A percentile compares a stretch with the other conserved stretches of the same genome.
These are phyloP conservation scores for Basipetospora chlamydospora DNA, from an alignment of 2,329 filamentous ascomycete genomes.

Conservation along the genomic window DNA sequence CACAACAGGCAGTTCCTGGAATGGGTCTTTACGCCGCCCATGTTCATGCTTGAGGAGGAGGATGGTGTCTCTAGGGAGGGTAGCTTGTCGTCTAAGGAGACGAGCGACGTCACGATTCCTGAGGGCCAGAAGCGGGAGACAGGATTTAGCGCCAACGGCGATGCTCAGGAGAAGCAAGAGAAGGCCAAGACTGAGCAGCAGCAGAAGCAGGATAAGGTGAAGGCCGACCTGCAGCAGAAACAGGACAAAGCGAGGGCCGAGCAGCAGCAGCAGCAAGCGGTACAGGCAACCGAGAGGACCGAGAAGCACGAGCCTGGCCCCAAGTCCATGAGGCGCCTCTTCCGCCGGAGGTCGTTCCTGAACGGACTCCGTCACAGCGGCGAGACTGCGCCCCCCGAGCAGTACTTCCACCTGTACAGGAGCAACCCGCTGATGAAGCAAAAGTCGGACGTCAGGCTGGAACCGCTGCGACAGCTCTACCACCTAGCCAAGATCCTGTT, in stretches of 20 bases:
- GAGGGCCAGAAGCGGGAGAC: slow-evolving; percentile 21
- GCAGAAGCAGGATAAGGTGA: slow-evolving; percentile 6
- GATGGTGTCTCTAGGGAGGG: slow-evolving; percentile 30
- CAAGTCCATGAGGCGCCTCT: slow-evolving; percentile 32
- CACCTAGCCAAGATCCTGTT: slow-evolving; percentile 88
- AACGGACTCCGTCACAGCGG: slow-evolving; percentile 32
- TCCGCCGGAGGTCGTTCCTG: slow-evolving; percentile 46
- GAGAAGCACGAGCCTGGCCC: background rate
- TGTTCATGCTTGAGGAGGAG: slow-evolving; percentile 62
- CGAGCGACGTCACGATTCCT: slow-evolving; percentile 19
- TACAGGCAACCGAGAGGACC: background rate
- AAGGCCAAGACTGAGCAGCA: too few species aligned
- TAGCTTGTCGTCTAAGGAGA: slow-evolving; percentile 24
- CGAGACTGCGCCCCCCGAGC: slow-evolving; percentile 44
- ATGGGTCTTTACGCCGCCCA: slow-evolving; percentile 88
- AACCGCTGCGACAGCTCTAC: slow-evolving; percentile 84
- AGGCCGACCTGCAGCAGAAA: too few species aligned
- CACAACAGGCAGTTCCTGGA: slow-evolving; percentile 95
- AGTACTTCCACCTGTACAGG: slow-evolving; percentile 85
- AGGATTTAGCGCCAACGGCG: too few species aligned
- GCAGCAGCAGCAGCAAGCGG: background rate
- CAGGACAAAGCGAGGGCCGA: slow-evolving; percentile 10
- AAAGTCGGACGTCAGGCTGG: slow-evolving; percentile 71
- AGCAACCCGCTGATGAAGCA: slow-evolving; percentile 56
- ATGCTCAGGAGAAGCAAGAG: too few species aligned